Conservation (phyloP, 1,284 basidiomycete species). For the Heterobasidion occidentale region DNA sequence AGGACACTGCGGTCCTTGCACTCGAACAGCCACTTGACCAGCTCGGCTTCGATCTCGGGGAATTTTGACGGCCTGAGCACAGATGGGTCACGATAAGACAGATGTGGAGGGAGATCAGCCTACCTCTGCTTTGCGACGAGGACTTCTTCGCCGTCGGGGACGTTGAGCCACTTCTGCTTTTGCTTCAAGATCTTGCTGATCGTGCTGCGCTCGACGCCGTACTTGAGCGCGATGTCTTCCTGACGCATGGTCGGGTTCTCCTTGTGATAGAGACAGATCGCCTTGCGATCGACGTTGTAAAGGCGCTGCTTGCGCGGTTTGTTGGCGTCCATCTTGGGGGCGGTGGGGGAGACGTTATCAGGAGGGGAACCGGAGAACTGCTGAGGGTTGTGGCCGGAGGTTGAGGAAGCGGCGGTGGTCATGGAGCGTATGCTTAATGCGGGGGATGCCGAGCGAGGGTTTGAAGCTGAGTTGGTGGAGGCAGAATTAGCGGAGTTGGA, state of each 20-base stretch:
- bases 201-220: conserved; percentile 85
- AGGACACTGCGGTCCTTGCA: conserved; percentile 39
- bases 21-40: conserved; percentile 54
- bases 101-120: conserved; percentile 11
- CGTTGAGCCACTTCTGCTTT: conserved; percentile 74
- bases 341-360: conserved; percentile 4
- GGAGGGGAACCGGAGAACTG: conserved; percentile 11
- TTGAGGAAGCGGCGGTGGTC: conserved; percentile 42
- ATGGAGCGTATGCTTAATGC: conserved; percentile 48
- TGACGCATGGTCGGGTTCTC: conserved; percentile 63
- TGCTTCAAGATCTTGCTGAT: conserved; percentile 88
- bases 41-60: conserved; percentile 63
- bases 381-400: conserved; percentile 25
- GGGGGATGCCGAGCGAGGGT: conserved; percentile 53
- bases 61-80: conserved; percentile 66
- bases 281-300: conserved; percentile 64
- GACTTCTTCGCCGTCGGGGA: conserved; percentile 48
- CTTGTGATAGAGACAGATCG: conserved; percentile 66
- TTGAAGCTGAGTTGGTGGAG: conserved; percentile 15
- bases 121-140: conserved; percentile 63
- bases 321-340: conserved; percentile 12
- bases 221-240: conserved; percentile 73
- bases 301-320: conserved; percentile 68
- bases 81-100: conserved; percentile 5
- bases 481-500: conserved; percentile 26